A percentile compares a stretch with the other conserved stretches of the same genome.
Conservation (phyloP, 2,329 filamentous ascomycete species). For the Calonectria pseudoturangicola region DNA sequence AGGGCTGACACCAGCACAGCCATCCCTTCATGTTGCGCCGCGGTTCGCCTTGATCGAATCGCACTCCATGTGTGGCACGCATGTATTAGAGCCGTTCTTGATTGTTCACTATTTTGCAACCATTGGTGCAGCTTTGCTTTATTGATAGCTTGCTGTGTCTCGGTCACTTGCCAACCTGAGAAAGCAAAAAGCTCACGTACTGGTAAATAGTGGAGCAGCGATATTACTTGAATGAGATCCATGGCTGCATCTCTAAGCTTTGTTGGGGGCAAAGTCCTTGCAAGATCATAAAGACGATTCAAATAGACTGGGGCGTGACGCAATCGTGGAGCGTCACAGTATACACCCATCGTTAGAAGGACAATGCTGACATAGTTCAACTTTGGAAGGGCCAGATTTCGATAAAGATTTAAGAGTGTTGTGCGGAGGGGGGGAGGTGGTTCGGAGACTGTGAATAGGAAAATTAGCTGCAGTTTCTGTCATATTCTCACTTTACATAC, state of each 20-base stretch:
- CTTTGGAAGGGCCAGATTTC: neutral
- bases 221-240: neutral
- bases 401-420: neutral
- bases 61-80: neutral
- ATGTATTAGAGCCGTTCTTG: slow-evolving; percentile 1
- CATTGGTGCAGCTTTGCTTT: slow-evolving; percentile 3
- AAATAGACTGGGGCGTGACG: neutral
- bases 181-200: slow-evolving; percentile 10
- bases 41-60: neutral
- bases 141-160: neutral
- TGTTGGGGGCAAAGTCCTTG: neutral
- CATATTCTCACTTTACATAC: neutral
- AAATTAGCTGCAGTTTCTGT: neutral
- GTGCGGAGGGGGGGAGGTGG: neutral
- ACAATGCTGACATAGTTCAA: neutral
- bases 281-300: neutral
- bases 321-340: neutral
- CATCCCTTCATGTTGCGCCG: slow-evolving; percentile 15
- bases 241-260: neutral
- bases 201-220: neutral
- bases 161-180: slow-evolving; percentile 9
- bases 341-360: neutral
- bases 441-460: neutral
- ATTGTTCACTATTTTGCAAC: neutral
- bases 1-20: neutral